These are phyloP conservation scores for Penicillium flavigenum DNA, from an alignment of 495 filamentous ascomycete genomes.

Conservation along the genomic window DNA sequence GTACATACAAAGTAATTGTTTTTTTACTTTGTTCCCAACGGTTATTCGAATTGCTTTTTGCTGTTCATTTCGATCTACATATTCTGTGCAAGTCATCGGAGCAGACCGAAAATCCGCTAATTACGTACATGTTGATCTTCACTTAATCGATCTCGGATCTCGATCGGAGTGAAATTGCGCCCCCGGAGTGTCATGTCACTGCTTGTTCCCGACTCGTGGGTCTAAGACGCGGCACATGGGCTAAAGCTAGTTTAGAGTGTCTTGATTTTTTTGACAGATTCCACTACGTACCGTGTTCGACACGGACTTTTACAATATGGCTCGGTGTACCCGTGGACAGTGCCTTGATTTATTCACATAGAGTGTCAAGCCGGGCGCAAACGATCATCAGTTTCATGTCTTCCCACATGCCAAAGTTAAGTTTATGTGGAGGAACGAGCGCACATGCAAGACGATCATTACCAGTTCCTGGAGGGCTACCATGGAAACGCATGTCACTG, in stretches of 20 bases:
- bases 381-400: constrained; percentile 6
- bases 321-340: background rate
- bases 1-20: background rate
- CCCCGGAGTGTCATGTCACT: constrained; percentile 18
- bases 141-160: constrained; percentile 4
- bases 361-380: background rate
- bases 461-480: constrained; percentile 8
- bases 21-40: background rate
- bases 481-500: background rate
- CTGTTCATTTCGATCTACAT: background rate
- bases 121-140: constrained; percentile 12
- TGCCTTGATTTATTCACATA: background rate
- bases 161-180: constrained; percentile 9
- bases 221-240: constrained; percentile 21
- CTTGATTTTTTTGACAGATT: background rate
- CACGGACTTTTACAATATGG: background rate
- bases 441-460: constrained; percentile 4
- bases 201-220: constrained; percentile 22
- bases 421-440: background rate
- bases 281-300: background rate
- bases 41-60: background rate
- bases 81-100: background rate
- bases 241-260: background rate
- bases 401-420: constrained; percentile 1
- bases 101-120: background rate